Percentiles rank a stretch among this genome's conserved stretches.
Conservation (phyloP, 306 rosid species). For the Malus sieversii region DNA sequence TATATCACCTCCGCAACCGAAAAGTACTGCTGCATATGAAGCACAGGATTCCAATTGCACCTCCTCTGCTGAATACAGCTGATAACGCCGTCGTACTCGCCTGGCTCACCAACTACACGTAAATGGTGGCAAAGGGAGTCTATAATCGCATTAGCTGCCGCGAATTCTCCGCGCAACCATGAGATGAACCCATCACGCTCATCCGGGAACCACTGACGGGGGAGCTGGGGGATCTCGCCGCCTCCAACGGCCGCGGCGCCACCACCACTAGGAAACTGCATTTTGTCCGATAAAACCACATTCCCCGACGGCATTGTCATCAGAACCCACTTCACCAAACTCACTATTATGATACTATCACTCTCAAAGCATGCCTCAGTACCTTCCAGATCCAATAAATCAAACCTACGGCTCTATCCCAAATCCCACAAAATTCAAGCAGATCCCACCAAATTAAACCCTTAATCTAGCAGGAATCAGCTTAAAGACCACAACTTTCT, state of each 20-base stretch:
- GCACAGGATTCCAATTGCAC: slow-evolving; percentile 82
- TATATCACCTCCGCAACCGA: slow-evolving; percentile 69
- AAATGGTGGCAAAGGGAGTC: slow-evolving; percentile 84
- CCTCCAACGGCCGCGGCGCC: slow-evolving; percentile 26
- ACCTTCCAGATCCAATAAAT: slow-evolving; percentile 31
- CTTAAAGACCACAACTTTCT: slow-evolving; percentile 19
- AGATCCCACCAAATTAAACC: slow-evolving; percentile 27
- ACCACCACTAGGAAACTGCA: slow-evolving; percentile 53
- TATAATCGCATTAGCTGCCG: slow-evolving; percentile 91
- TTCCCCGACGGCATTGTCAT: slow-evolving; percentile 98
- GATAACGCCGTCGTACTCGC: slow-evolving; percentile 69
- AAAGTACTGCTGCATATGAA: slow-evolving; percentile 94
- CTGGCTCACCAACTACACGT: slow-evolving; percentile 61
- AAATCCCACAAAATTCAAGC: slow-evolving; percentile 19
- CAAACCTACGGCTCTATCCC: slow-evolving; percentile 2
- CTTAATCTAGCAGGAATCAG: slow-evolving; percentile 25
- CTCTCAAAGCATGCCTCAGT: slow-evolving; percentile 46
- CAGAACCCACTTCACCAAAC: slow-evolving; percentile 30
- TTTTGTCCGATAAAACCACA: slow-evolving; percentile 64
- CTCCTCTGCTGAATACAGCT: slow-evolving; percentile 72
- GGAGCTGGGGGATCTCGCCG: slow-evolving; percentile 57
- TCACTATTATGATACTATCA: slow-evolving; percentile 39
- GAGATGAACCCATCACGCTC: slow-evolving; percentile 90
- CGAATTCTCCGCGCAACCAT: slow-evolving; percentile 94
- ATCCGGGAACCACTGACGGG: slow-evolving; percentile 74